A percentile compares a stretch with the other conserved stretches of the same genome.
Evolutionary conservation across 2,329 filamentous ascomycete species (phyloP).

Genomic region (Elsinoe necatrix): DNA sequence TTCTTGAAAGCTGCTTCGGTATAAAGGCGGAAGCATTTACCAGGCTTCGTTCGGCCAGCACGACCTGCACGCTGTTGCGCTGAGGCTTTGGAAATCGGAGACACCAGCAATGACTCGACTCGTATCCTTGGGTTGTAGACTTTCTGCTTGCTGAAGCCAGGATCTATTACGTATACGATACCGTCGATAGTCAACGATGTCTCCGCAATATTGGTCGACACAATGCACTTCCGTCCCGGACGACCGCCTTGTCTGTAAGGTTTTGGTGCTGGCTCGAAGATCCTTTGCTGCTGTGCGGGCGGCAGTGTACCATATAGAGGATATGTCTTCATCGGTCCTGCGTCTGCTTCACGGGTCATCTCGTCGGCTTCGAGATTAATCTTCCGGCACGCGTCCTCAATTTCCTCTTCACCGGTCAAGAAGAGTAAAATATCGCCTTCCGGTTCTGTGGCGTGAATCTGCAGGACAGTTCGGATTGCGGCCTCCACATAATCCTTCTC

Average conservation of each 20-base stretch:
- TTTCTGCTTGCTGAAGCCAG: slow-evolving; percentile 98
- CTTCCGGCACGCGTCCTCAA: slow-evolving; percentile 90
- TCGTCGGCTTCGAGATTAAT: slow-evolving; percentile 87
- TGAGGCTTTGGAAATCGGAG: slow-evolving; percentile 94
- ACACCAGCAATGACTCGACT: slow-evolving; percentile 94
- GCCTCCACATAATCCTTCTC: slow-evolving; percentile 97
- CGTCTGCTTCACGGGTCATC: slow-evolving; percentile 81
- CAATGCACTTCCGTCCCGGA: slow-evolving; percentile 86
- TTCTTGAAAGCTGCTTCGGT: slow-evolving; percentile 95
- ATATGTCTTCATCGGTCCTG: slow-evolving; percentile 82
- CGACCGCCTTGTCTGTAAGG: slow-evolving; percentile 65
- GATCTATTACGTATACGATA: slow-evolving; percentile 98
- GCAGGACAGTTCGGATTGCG: slow-evolving; percentile 84
- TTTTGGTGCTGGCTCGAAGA: slow-evolving; percentile 81
- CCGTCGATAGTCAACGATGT: slow-evolving; percentile 96
- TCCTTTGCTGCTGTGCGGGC: slow-evolving; percentile 85
- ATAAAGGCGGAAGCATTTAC: slow-evolving; percentile 96
- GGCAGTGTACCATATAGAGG: slow-evolving; percentile 90
- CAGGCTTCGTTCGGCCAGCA: slow-evolving; percentile 95
- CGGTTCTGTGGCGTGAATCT: slow-evolving; percentile 87
- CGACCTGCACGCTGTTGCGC: slow-evolving; percentile 96
- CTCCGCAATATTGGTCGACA: slow-evolving; percentile 97
- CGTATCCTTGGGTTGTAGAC: slow-evolving; percentile 96
- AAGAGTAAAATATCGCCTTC: slow-evolving; percentile 93
- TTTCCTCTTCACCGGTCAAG: slow-evolving; percentile 95